Conservation (phyloP, 192 early-diverging fungal species). For the Coemansia sp. region DNA sequence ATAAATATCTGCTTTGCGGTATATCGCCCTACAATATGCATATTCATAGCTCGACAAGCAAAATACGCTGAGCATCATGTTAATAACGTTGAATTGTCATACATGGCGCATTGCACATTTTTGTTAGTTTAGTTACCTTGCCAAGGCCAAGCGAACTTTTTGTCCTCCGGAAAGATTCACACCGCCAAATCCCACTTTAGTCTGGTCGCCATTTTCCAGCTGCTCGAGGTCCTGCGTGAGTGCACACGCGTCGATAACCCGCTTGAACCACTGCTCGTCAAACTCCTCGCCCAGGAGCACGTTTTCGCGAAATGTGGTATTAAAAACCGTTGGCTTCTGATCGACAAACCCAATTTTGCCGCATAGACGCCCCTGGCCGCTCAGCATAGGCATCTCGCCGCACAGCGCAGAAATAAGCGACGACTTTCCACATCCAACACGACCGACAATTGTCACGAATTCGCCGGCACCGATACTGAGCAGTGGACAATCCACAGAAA, state of each 20-base stretch:
- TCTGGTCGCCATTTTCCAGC: slow-evolving; percentile 26
- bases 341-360: slow-evolving; percentile 56
- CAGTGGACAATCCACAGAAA: slow-evolving; percentile 59
- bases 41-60: too few relatives aligned
- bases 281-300: slow-evolving; percentile 39
- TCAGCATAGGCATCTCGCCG: slow-evolving; percentile 77
- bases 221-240: slow-evolving; percentile 22
- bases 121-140: slow-evolving; percentile 30
- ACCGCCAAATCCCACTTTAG: slow-evolving; percentile 58
- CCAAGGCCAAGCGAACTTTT: slow-evolving; percentile 61
- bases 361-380: slow-evolving; percentile 64
- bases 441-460: slow-evolving; percentile 77
- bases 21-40: slow-evolving; percentile 57
- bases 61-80: too few relatives aligned
- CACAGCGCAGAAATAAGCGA: slow-evolving; percentile 66
- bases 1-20: slow-evolving; percentile 60
- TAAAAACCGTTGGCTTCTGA: slow-evolving; percentile 44
- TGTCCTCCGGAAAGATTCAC: slow-evolving; percentile 63
- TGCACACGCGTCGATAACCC: slow-evolving; percentile 30
- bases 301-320: slow-evolving; percentile 50
- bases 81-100: not conserved
- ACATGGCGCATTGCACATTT: not conserved
- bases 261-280: slow-evolving; percentile 21
- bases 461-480: slow-evolving; percentile 63
- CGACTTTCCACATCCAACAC: slow-evolving; percentile 76